Conservation (phyloP, 2,329 filamentous ascomycete species). For the Cladosporium sp. region DNA sequence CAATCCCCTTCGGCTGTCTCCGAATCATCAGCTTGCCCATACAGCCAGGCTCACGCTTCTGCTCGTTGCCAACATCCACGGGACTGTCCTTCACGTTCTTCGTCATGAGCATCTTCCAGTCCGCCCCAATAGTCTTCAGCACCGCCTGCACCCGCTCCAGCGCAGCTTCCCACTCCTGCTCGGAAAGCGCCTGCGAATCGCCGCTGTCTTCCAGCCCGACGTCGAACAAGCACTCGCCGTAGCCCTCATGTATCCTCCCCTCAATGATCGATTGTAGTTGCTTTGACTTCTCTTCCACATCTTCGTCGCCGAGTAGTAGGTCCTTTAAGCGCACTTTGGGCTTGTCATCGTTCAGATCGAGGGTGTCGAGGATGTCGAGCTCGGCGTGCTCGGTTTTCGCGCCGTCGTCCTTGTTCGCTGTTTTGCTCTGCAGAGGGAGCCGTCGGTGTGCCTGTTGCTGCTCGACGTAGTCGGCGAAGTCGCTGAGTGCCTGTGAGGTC, state of each 20-base stretch:
- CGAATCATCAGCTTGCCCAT: slow-evolving; percentile 86
- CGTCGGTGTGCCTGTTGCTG: slow-evolving; percentile 75
- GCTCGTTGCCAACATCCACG: slow-evolving; percentile 61
- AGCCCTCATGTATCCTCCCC: slow-evolving; percentile 71
- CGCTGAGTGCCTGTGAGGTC: slow-evolving; percentile 68
- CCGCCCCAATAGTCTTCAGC: slow-evolving; percentile 62
- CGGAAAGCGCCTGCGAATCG: slow-evolving; percentile 73
- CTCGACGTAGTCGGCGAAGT: slow-evolving; percentile 97
- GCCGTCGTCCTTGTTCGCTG: slow-evolving; percentile 24
- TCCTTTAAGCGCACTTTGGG: slow-evolving; percentile 68
- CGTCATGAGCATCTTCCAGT: slow-evolving; percentile 81
- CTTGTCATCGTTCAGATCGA: slow-evolving; percentile 67
- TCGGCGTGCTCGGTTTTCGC: slow-evolving; percentile 75
- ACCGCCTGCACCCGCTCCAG: slow-evolving; percentile 62
- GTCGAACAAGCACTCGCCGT: slow-evolving; percentile 88
- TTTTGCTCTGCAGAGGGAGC: slow-evolving; percentile 27
- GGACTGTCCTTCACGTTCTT: slow-evolving; percentile 74
- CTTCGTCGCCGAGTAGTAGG: slow-evolving; percentile 60
- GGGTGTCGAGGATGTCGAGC: slow-evolving; percentile 80
- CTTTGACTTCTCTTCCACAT: slow-evolving; percentile 50
- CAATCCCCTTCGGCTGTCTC: slow-evolving; percentile 65
- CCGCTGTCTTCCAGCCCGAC: slow-evolving; percentile 87
- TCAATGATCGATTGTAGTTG: slow-evolving; percentile 64
- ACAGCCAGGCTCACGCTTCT: slow-evolving; percentile 66
- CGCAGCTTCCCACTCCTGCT: slow-evolving; percentile 71